Percentiles rank a stretch among this genome's conserved stretches.
Evolutionary conservation across 83 land plant species (phyloP).

Genomic region (Picea abies): DNA sequence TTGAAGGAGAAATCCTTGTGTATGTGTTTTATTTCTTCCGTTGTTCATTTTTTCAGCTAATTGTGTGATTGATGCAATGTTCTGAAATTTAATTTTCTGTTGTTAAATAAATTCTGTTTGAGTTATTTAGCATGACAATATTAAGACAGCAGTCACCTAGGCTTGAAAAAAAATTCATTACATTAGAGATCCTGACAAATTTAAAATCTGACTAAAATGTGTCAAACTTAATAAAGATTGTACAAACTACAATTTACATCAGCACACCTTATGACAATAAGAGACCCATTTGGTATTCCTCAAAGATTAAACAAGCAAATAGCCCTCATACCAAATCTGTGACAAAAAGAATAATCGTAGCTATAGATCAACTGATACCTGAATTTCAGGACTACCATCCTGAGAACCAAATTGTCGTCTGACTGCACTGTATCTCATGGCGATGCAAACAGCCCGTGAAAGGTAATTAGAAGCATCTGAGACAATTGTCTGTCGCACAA

Average conservation of each 20-base stretch:
- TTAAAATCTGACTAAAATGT: neutral
- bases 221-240: neutral
- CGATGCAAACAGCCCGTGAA: slow-evolving; percentile 93
- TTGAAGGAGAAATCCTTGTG: too few relatives aligned
- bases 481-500: slow-evolving; percentile 85
- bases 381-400: slow-evolving; percentile 74
- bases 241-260: neutral
- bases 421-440: slow-evolving; percentile 92
- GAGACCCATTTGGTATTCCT: neutral
- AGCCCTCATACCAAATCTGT: neutral
- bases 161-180: too few relatives aligned
- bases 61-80: too few relatives aligned
- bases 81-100: too few relatives aligned
- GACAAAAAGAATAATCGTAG: neutral
- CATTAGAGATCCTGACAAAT: neutral
- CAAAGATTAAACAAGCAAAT: neutral
- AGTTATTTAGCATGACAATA: too few relatives aligned
- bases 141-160: too few relatives aligned
- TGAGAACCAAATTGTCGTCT: slow-evolving; percentile 97
- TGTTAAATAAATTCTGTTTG: too few relatives aligned
- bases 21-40: too few relatives aligned
- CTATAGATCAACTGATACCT: slow-evolving; percentile 52
- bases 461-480: slow-evolving; percentile 84
- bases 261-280: neutral
- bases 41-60: too few relatives aligned